Conservation (phyloP, 2,329 filamentous ascomycete genomes). For the Aspergillus sp. region DNA sequence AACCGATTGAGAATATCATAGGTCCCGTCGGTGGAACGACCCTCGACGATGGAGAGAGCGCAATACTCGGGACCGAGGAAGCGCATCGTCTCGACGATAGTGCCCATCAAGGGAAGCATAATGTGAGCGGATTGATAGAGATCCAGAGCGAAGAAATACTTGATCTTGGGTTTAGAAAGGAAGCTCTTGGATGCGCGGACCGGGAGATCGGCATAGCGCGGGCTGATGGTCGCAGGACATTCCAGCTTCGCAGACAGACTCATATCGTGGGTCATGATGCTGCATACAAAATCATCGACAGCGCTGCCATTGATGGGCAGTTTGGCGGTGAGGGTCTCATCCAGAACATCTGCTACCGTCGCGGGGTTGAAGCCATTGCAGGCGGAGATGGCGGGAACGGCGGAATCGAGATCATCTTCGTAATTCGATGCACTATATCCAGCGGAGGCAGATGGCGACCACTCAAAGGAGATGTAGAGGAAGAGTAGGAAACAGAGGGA, state of each 20-base stretch:
- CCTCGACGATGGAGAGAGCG: slow-evolving; percentile 4
- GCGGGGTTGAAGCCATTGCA: slow-evolving; percentile 4
- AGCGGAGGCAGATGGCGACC: not conserved
- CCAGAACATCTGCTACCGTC: not conserved
- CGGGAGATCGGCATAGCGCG: not conserved
- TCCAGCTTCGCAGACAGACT: not conserved
- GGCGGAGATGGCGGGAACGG: not conserved
- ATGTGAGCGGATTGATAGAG: slow-evolving; percentile 3
- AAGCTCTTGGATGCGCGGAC: not conserved
- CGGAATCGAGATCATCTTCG: not conserved
- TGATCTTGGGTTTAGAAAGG: not conserved
- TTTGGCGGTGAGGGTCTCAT: not conserved
- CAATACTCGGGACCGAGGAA: slow-evolving; percentile 1
- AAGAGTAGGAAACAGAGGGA: not conserved
- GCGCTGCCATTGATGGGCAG: slow-evolving; percentile 3
- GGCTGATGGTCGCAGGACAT: not conserved
- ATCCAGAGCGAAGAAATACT: slow-evolving; percentile 4
- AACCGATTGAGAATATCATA: not conserved
- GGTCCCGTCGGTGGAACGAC: slow-evolving; percentile 2
- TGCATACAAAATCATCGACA: slow-evolving; percentile 1
- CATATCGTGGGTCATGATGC: not conserved
- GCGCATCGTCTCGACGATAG: slow-evolving; percentile 2
- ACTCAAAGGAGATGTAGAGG: not conserved
- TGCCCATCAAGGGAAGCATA: not conserved
- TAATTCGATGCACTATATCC: not conserved